These are phyloP conservation scores for Populus pruinosa DNA, from an alignment of 345 rosid species.

Conservation along the genomic window DNA sequence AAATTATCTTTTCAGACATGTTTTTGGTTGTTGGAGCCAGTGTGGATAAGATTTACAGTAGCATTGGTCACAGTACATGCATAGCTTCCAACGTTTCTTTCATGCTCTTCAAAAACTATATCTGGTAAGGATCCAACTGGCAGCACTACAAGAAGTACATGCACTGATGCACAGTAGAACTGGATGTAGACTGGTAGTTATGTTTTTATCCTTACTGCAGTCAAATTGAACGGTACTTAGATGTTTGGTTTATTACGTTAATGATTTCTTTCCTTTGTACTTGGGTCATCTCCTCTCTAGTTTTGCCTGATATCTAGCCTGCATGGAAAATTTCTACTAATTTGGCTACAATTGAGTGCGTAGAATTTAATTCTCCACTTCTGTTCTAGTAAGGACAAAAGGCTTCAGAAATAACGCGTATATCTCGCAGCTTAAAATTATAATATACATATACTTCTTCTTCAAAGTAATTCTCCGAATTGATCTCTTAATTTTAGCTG, in stretches of 20 bases:
- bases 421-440: background rate
- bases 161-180: background rate
- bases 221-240: background rate
- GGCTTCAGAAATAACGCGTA: background rate
- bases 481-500: background rate
- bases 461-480: background rate
- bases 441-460: background rate
- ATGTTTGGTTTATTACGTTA: background rate
- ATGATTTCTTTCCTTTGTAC: background rate
- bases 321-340: background rate
- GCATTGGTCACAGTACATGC: background rate
- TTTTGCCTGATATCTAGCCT: conserved; percentile 15
- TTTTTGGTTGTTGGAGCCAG: background rate
- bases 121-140: conserved; percentile 5
- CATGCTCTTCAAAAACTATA: background rate
- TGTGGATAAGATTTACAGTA: conserved; percentile 2
- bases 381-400: background rate
- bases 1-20: background rate
- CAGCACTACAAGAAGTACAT: background rate
- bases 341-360: background rate
- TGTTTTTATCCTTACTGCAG: background rate
- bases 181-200: conserved; percentile 36
- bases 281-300: background rate
- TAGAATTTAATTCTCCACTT: background rate
- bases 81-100: background rate